phyloP scores from a whole-genome alignment of 1,284 basidiomycete species.

The Boletus sp. region DNA sequence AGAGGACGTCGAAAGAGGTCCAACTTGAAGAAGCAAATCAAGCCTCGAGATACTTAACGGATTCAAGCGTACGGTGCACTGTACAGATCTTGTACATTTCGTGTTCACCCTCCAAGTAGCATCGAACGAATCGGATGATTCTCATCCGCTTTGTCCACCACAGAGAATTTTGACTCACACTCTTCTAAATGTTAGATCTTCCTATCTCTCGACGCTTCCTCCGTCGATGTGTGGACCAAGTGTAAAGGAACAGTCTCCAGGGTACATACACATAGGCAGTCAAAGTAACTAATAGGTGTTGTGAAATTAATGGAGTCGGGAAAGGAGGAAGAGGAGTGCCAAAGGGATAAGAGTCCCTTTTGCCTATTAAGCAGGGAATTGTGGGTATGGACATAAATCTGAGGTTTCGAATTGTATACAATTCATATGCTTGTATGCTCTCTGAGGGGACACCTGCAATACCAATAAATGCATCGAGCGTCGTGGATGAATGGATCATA shows the following conservation, averaged over 20 bases:
- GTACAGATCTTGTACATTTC: constrained; percentile 61
- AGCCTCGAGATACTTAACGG: background rate
- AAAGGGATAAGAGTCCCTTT: constrained; percentile 60
- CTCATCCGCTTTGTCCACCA: constrained; percentile 52
- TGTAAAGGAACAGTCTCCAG: constrained; percentile 64
- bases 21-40: background rate
- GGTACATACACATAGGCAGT: constrained; percentile 76
- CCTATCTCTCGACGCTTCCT: constrained; percentile 79
- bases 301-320: constrained; percentile 51
- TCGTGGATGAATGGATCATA: too few species aligned
- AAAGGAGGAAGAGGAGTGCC: constrained; percentile 48
- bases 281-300: constrained; percentile 74
- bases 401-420: constrained; percentile 70
- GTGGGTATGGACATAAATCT: constrained; percentile 61
- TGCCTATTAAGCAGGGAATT: constrained; percentile 55
- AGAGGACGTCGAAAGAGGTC: too few species aligned
- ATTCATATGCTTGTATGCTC: constrained; percentile 73
- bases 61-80: constrained; percentile 45
- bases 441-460: constrained; percentile 69
- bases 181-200: constrained; percentile 63
- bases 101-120: constrained; percentile 55
- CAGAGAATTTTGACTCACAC: constrained; percentile 61
- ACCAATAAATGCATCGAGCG: background rate
- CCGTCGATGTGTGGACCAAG: constrained; percentile 80
- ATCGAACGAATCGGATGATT: constrained; percentile 62